Conservation (phyloP, 768 basidiomycete species). For the Infundibulicybe gibba region DNA sequence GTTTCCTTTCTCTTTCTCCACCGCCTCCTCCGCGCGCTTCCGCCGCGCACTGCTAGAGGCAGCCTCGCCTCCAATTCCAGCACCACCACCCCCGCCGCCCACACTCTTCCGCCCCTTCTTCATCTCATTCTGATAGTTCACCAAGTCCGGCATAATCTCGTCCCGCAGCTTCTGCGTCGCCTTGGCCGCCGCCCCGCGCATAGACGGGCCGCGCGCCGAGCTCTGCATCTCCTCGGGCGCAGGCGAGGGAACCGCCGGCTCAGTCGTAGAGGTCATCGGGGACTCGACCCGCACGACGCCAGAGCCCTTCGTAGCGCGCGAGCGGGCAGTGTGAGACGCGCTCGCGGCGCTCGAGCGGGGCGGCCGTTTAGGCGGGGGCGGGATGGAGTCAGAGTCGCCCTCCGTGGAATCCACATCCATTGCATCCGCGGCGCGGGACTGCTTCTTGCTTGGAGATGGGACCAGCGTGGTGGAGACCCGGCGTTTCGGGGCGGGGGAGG, state of each 20-base stretch:
- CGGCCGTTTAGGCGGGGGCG: no score
- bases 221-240: slow-evolving; percentile 6
- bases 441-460: no score
- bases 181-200: slow-evolving; percentile 39
- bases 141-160: slow-evolving; percentile 76
- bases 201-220: slow-evolving; percentile 10
- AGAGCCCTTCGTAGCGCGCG: no score
- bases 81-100: slow-evolving; percentile 18
- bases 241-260: slow-evolving; percentile 10
- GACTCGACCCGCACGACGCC: no score
- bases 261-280: not conserved
- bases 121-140: slow-evolving; percentile 67
- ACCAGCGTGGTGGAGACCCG: no score
- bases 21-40: slow-evolving; percentile 10
- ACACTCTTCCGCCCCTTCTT: slow-evolving; percentile 30
- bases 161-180: slow-evolving; percentile 53
- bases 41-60: slow-evolving; percentile 15
- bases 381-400: no score
- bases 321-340: no score
- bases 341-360: no score
- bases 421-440: no score
- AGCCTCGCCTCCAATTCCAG: not conserved
- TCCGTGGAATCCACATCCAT: no score
- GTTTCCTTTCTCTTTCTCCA: slow-evolving; percentile 2
- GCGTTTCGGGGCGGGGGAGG: no score